Conservation (phyloP, 2,329 filamentous ascomycete species). For the Ophiocordyceps unilateralis region DNA sequence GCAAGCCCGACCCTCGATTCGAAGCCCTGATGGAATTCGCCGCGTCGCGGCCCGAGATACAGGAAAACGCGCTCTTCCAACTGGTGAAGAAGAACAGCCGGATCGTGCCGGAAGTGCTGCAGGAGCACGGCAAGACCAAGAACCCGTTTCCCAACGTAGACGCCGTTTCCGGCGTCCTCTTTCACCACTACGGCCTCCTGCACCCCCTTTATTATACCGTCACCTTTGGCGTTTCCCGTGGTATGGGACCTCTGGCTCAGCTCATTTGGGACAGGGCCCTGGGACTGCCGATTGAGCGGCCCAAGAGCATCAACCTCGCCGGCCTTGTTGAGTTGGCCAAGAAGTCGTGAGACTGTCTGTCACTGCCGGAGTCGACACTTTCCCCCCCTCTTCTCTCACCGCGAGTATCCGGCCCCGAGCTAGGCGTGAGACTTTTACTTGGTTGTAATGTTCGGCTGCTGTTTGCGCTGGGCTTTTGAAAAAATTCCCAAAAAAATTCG, state of each 20-base stretch:
- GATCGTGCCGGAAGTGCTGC: slow-evolving; percentile 78
- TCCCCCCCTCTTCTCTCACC: too few species aligned
- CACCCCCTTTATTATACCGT: slow-evolving; percentile 89
- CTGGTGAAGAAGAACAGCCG: slow-evolving; percentile 87
- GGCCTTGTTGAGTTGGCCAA: slow-evolving; percentile 59
- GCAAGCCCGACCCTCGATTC: slow-evolving; percentile 94
- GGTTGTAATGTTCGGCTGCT: too few species aligned
- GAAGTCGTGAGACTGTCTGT: slow-evolving; percentile 12
- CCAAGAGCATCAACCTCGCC: slow-evolving; percentile 91
- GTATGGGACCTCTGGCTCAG: slow-evolving; percentile 78
- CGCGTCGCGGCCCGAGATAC: slow-evolving; percentile 66
- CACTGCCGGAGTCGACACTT: too few species aligned
- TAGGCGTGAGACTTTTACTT: too few species aligned
- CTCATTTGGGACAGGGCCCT: slow-evolving; percentile 91
- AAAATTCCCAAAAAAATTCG: too few species aligned
- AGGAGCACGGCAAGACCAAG: slow-evolving; percentile 94
- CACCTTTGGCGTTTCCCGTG: slow-evolving; percentile 51
- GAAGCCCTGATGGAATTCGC: slow-evolving; percentile 96
- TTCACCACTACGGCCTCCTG: slow-evolving; percentile 96
- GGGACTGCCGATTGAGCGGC: slow-evolving; percentile 88
- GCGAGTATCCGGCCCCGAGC: too few species aligned
- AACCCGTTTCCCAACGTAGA: slow-evolving; percentile 98
- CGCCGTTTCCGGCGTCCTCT: slow-evolving; percentile 79
- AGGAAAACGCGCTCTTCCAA: slow-evolving; percentile 76
- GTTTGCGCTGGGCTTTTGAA: too few species aligned